phyloP scores from a whole-genome alignment of 495 filamentous ascomycete species.

The Xylaria grammica region DNA sequence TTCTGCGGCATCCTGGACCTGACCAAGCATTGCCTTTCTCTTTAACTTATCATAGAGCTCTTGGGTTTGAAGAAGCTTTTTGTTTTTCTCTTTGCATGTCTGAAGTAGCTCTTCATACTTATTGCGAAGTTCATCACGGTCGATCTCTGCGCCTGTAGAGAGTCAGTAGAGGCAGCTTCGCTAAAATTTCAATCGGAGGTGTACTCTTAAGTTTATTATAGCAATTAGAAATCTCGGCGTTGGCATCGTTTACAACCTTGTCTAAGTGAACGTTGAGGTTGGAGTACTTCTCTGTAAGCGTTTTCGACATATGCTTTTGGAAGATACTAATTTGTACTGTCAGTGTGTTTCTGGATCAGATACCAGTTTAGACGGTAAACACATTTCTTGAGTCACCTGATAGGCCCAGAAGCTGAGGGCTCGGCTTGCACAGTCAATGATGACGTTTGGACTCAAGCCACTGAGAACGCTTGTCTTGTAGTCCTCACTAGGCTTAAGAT shows the following conservation, averaged over 20 bases:
- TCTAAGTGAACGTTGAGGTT: slow-evolving; percentile 74
- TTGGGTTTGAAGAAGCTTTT: slow-evolving; percentile 76
- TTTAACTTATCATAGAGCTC: slow-evolving; percentile 87
- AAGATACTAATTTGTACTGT: slow-evolving; percentile 64
- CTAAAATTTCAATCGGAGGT: slow-evolving; percentile 8
- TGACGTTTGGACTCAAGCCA: slow-evolving; percentile 79
- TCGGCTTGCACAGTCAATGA: slow-evolving; percentile 89
- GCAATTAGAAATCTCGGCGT: slow-evolving; percentile 73
- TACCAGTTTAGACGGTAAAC: slow-evolving; percentile 16
- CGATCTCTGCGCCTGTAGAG: slow-evolving; percentile 63
- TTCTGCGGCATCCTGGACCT: slow-evolving; percentile 72
- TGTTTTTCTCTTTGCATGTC: slow-evolving; percentile 73
- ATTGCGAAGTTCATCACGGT: slow-evolving; percentile 69
- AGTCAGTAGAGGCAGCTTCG: slow-evolving; percentile 18
- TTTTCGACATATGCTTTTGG: slow-evolving; percentile 76
- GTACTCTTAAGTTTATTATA: slow-evolving; percentile 58
- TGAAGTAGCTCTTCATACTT: slow-evolving; percentile 79
- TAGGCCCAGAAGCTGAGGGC: slow-evolving; percentile 90
- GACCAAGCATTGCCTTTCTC: slow-evolving; percentile 68
- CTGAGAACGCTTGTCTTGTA: slow-evolving; percentile 92
- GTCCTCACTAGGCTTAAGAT: slow-evolving; percentile 86
- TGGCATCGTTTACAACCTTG: slow-evolving; percentile 80
- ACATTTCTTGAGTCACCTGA: slow-evolving; percentile 93
- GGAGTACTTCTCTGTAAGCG: slow-evolving; percentile 75
- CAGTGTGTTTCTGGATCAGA: background rate